Conservation (phyloP, 495 filamentous ascomycete species). For the Podospora pseudoanserina region DNA sequence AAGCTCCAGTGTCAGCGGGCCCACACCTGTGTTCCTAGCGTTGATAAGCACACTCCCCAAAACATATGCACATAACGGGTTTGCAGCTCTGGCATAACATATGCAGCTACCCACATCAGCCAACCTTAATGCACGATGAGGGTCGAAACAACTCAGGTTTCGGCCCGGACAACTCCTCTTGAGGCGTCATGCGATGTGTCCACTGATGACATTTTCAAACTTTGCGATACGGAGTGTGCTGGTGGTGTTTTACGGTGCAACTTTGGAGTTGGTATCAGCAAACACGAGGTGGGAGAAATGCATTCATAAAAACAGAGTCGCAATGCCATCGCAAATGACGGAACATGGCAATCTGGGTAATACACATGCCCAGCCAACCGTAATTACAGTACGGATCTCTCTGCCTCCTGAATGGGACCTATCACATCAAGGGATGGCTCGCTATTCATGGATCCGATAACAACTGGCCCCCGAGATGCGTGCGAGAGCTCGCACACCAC, state of each 20-base stretch:
- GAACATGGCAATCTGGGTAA: neutral
- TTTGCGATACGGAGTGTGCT: neutral
- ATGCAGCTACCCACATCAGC: neutral
- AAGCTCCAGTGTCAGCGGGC: neutral
- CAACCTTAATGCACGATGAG: neutral
- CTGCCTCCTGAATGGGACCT: neutral
- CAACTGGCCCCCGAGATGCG: slow-evolving; percentile 1
- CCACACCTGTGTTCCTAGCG: neutral
- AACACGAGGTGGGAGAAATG: neutral
- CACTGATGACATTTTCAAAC: neutral
- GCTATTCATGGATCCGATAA: slow-evolving; percentile 3
- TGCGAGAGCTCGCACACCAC: neutral
- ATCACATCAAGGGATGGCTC: neutral
- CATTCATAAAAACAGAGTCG: neutral
- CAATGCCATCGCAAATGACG: neutral
- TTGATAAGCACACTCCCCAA: neutral
- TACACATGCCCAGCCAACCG: neutral
- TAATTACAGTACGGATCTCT: slow-evolving; percentile 3
- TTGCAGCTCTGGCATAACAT: neutral
- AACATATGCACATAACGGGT: neutral
- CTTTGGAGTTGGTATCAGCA: neutral
- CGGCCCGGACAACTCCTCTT: neutral
- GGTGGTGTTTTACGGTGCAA: neutral
- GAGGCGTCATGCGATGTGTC: neutral
- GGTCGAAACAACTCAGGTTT: neutral